Conservation (phyloP, 768 basidiomycete genomes). For the Phallus indusiatus region DNA sequence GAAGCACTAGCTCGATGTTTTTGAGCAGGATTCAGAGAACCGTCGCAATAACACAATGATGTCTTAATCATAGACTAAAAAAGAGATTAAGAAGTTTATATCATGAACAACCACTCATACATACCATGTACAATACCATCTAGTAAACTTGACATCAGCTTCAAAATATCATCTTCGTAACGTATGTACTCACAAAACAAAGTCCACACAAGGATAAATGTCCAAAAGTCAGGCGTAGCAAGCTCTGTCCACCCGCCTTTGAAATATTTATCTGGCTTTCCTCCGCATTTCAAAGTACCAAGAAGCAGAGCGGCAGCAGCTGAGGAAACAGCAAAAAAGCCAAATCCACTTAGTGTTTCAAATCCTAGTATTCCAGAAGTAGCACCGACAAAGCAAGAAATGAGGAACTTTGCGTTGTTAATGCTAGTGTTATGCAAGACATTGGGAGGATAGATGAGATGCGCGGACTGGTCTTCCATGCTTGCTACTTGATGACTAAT, state of each 20-base stretch:
- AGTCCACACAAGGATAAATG: slow-evolving; percentile 91
- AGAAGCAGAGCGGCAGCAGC: slow-evolving; percentile 59
- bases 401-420: slow-evolving; percentile 65
- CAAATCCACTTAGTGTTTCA: slow-evolving; percentile 76
- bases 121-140: slow-evolving; percentile 7
- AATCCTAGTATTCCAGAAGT: slow-evolving; percentile 85
- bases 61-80: too few relatives aligned
- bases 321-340: slow-evolving; percentile 61
- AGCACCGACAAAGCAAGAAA: slow-evolving; percentile 79
- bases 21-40: too few relatives aligned
- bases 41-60: too few relatives aligned
- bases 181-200: slow-evolving; percentile 58
- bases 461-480: slow-evolving; percentile 4
- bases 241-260: slow-evolving; percentile 58
- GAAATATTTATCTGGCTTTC: slow-evolving; percentile 52
- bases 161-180: not conserved
- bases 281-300: slow-evolving; percentile 61
- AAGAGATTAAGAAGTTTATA: too few relatives aligned
- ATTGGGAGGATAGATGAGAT: slow-evolving; percentile 48
- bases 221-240: slow-evolving; percentile 74
- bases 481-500: too few relatives aligned
- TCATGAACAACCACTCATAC: too few relatives aligned
- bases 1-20: too few relatives aligned
- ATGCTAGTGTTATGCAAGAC: slow-evolving; percentile 53
- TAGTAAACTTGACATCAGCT: not conserved